Evolutionary conservation across 495 filamentous ascomycete genomes (phyloP).

Genomic region (Neurospora sp.): DNA sequence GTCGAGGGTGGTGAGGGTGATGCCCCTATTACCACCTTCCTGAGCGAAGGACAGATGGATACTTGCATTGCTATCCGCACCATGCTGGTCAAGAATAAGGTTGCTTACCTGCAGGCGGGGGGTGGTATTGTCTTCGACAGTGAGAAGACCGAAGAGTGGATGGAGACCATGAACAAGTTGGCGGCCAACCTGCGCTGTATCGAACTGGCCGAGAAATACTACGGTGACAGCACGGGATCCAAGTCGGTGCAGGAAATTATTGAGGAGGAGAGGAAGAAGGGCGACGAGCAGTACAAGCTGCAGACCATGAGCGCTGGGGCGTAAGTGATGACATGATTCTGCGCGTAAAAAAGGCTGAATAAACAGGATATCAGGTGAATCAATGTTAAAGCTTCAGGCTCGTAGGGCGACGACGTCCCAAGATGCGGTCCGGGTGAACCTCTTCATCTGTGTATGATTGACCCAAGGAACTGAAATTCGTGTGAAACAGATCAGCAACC

Average conservation of each 20-base stretch:
- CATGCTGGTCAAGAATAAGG: slow-evolving; percentile 85
- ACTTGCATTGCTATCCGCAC: slow-evolving; percentile 97
- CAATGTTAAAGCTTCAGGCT: not conserved
- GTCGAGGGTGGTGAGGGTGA: slow-evolving; percentile 23
- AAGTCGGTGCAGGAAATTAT: slow-evolving; percentile 27
- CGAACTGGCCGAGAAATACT: slow-evolving; percentile 68
- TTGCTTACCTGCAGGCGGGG: slow-evolving; percentile 91
- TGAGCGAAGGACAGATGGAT: slow-evolving; percentile 79
- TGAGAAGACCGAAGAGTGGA: slow-evolving; percentile 85
- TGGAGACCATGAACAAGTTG: slow-evolving; percentile 96
- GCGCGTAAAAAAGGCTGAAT: not conserved
- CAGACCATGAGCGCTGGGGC: slow-evolving; percentile 15
- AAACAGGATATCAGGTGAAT: not conserved
- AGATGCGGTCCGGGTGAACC: not conserved
- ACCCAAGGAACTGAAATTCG: not conserved
- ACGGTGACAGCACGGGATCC: slow-evolving; percentile 19
- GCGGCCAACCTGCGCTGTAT: slow-evolving; percentile 83
- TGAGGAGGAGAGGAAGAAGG: slow-evolving; percentile 25
- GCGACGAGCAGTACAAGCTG: slow-evolving; percentile 18
- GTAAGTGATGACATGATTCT: not conserved
- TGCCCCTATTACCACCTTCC: slow-evolving; percentile 21
- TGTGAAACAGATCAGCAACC: not conserved
- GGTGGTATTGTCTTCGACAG: slow-evolving; percentile 97
- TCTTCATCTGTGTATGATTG: not conserved
- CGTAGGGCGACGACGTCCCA: not conserved